Conservation (phyloP, 2,329 filamentous ascomycete species). For the Colletotrichum scovillei region DNA sequence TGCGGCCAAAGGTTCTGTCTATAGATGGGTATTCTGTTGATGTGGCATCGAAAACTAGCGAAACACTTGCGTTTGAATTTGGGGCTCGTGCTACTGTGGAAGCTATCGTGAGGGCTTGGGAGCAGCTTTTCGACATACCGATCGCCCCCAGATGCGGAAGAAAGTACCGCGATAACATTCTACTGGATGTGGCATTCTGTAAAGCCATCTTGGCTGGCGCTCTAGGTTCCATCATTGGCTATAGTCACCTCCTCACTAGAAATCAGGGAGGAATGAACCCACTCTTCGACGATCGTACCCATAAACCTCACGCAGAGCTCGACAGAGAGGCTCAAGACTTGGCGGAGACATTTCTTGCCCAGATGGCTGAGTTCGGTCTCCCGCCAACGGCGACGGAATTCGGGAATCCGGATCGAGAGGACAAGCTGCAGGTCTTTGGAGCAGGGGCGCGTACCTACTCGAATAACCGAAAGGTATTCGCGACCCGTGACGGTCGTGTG, state of each 20-base stretch:
- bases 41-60: constrained; percentile 12
- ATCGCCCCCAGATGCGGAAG: constrained; percentile 1
- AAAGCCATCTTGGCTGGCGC: constrained; percentile 24
- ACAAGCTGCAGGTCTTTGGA: constrained; percentile 11
- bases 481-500: constrained; percentile 27
- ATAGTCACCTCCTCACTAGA: neutral
- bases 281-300: constrained; percentile 3
- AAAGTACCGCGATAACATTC: constrained; percentile 23
- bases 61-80: neutral
- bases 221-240: constrained; percentile 19
- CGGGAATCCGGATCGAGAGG: neutral
- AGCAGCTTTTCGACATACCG: neutral
- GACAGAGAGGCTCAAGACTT: constrained; percentile 7
- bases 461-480: constrained; percentile 20
- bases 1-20: constrained; percentile 21
- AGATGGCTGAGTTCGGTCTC: constrained; percentile 10
- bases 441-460: constrained; percentile 8
- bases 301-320: neutral
- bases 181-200: constrained; percentile 31
- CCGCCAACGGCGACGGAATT: neutral
- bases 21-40: constrained; percentile 33
- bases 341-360: constrained; percentile 9
- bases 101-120: constrained; percentile 9
- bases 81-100: neutral
- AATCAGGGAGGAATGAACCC: constrained; percentile 16